Conservation (phyloP, 2,329 filamentous ascomycete species). For the Cercospora sesami region DNA sequence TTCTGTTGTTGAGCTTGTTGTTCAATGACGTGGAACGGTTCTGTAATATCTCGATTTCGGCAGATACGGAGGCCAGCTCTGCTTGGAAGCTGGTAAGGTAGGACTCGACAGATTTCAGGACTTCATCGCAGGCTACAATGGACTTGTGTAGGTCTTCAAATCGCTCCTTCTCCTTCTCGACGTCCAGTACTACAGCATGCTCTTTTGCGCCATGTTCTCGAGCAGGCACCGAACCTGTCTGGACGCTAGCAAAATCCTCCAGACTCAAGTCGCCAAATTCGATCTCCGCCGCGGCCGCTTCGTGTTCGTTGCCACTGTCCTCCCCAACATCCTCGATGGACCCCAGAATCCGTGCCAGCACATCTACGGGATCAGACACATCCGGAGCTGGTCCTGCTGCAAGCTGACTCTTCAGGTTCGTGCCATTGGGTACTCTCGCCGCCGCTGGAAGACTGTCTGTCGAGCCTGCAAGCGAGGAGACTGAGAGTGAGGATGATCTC, state of each 20-base stretch:
- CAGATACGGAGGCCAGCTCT: conserved; percentile 86
- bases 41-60: conserved; percentile 92
- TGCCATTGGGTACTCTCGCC: conserved; percentile 66
- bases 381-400: conserved; percentile 53
- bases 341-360: conserved; percentile 64
- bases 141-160: conserved; percentile 90
- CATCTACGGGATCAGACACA: conserved; percentile 68
- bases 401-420: conserved; percentile 61
- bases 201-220: conserved; percentile 25
- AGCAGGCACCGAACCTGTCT: conserved; percentile 31
- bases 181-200: conserved; percentile 50
- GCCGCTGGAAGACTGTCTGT: conserved; percentile 70
- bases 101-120: conserved; percentile 86
- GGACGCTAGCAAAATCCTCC: conserved; percentile 62
- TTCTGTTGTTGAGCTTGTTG: conserved; percentile 82
- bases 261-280: conserved; percentile 79
- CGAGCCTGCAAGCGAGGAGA: conserved; percentile 73
- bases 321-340: conserved; percentile 27
- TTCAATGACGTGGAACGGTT: conserved; percentile 80
- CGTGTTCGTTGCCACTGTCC: conserved; percentile 42
- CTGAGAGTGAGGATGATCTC: conserved; percentile 74
- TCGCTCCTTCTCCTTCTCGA: conserved; percentile 73
- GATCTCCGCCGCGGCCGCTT: conserved; percentile 61
- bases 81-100: conserved; percentile 92
- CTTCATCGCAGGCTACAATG: conserved; percentile 86